A percentile compares a stretch with the other conserved stretches of the same genome.
These are phyloP conservation scores for Plenodomus lindquistii DNA, from an alignment of 2,329 filamentous ascomycete species.

Conservation along the genomic window DNA sequence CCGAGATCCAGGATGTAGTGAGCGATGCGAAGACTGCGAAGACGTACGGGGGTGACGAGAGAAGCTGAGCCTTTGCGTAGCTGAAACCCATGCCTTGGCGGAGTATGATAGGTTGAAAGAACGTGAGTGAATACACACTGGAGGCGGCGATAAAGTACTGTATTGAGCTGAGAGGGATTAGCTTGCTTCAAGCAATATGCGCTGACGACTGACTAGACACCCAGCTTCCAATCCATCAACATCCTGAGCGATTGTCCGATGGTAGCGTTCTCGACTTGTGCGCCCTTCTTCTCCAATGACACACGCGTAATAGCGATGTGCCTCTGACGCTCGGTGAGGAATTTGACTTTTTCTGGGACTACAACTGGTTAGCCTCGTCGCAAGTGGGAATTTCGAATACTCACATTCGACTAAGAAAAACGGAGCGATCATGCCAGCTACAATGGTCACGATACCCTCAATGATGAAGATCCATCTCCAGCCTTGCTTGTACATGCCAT, in stretches of 20 bases:
- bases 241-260: slow-evolving; percentile 19
- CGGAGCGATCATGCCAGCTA: slow-evolving; percentile 24
- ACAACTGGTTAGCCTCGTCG: slow-evolving; percentile 21
- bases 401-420: slow-evolving; percentile 32
- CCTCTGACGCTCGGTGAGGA: slow-evolving; percentile 24
- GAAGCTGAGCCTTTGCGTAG: slow-evolving; percentile 26
- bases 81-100: slow-evolving; percentile 37
- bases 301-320: slow-evolving; percentile 19
- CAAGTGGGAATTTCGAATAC: slow-evolving; percentile 33
- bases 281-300: slow-evolving; percentile 20
- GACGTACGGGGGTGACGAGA: slow-evolving; percentile 33
- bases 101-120: slow-evolving; percentile 36
- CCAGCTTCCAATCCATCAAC: slow-evolving; percentile 18
- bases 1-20: slow-evolving; percentile 66
- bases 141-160: slow-evolving; percentile 30
- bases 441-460: slow-evolving; percentile 24
- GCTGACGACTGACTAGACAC: slow-evolving; percentile 15
- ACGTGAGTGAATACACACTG: slow-evolving; percentile 35
- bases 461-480: slow-evolving; percentile 36
- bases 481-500: slow-evolving; percentile 27
- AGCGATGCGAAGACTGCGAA: slow-evolving; percentile 38
- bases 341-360: slow-evolving; percentile 26
- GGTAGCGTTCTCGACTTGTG: slow-evolving; percentile 21
- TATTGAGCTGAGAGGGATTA: too few relatives aligned
- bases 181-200: too few relatives aligned